Evolutionary conservation across 129 eudicot species (phyloP), one percentile per base, ranked within the genome.

Genomic region (Erigeron canadensis): DNA sequence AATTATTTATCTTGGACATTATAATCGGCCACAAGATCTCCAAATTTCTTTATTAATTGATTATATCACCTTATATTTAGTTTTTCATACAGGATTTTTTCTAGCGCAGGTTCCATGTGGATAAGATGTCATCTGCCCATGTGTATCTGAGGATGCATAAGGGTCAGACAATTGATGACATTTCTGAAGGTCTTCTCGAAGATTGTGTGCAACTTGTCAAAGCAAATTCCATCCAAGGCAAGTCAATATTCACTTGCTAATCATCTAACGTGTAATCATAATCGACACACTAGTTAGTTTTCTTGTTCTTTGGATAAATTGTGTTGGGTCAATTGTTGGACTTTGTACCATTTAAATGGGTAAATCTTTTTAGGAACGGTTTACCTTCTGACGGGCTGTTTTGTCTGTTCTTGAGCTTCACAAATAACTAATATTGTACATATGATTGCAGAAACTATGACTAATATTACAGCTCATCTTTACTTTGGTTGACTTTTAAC

Each of bases 211-310:
- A 94, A 72, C 90, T 94, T 62, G 98, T 94, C 72, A 94, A 94
- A 86, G 98, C 98, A 67, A 94, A 94, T 86, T 94, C 98, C 46
- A 94, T 94, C 54, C 98, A 94, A 89, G 98, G 98, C 75, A 77
- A 81, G 53, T 77, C 65, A 56, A 28, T 63, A 62, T 51, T 5
- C 22, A 17, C 47, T 53, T 28, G 34, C 34, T 19, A 43, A 75
- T 66, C 40, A 28, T 75, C 22, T 50, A 43, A 43, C 48, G n/a
- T 55, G 6, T 45, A 28, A 28, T 28, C 34, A 28, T 28, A 28
- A 28, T 28, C 3, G 34, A 28, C 34, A 28, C 34, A 28, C 34
- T 28, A 28, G 34, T 28, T 28, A 28, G 34, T 28, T 28, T 0
- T 28, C 34, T 28, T 28, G 1, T 28, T 28, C 34, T 28, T 0